Conservation (phyloP, 202 grass and related monocot genomes). For the Elaeis oleifera region DNA sequence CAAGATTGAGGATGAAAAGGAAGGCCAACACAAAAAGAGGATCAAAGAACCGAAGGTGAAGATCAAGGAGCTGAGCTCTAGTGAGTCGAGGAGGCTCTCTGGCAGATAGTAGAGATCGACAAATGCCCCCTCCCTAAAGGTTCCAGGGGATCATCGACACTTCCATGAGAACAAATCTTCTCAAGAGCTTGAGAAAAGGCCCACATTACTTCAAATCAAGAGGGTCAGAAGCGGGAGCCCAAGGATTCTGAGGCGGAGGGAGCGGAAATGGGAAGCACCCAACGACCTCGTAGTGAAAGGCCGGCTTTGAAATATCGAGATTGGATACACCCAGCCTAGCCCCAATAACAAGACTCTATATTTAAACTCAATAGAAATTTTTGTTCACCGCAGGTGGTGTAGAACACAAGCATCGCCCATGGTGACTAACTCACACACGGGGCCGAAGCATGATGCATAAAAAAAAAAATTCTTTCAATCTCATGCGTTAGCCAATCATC, state of each 20-base stretch:
- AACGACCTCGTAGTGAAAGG: background rate
- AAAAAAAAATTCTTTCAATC: no score
- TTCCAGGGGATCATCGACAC: slow-evolving; percentile 21
- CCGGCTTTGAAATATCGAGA: background rate
- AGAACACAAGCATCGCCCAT: no score
- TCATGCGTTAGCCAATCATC: no score
- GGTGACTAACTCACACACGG: no score
- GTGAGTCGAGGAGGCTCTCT: background rate
- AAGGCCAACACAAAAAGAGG: slow-evolving; percentile 32
- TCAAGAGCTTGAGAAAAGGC: slow-evolving; percentile 7
- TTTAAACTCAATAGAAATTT: no score
- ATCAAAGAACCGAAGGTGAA: slow-evolving; percentile 60
- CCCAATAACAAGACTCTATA: no score
- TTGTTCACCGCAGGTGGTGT: no score
- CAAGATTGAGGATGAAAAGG: background rate
- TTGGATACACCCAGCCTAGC: background rate
- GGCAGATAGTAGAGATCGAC: slow-evolving; percentile 24
- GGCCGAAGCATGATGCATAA: no score
- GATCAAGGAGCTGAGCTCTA: slow-evolving; percentile 29
- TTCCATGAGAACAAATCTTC: slow-evolving; percentile 18
- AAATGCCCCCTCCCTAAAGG: slow-evolving; percentile 53
- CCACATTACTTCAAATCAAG: slow-evolving; percentile 17
- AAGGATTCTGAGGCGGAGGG: no score
- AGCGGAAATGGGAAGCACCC: no score
- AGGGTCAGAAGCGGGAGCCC: background rate